Percentiles rank a stretch among this genome's conserved stretches.
These are phyloP conservation scores for Pichia sp. DNA, from an alignment of 1,139 yeast genomes.

Conservation along the genomic window DNA sequence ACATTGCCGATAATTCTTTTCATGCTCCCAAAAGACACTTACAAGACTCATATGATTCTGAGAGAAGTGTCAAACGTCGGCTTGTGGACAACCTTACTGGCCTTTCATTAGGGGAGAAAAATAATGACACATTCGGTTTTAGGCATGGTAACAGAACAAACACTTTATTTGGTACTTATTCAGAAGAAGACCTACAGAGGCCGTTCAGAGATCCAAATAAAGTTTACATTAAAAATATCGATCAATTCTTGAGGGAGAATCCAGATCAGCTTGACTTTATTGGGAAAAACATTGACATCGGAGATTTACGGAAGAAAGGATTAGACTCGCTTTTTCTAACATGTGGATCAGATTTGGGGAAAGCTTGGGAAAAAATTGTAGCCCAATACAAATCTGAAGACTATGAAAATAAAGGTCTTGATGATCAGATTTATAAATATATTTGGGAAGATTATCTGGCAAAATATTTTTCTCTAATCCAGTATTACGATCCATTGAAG, in stretches of 20 bases:
- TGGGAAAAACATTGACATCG: conserved; percentile 7
- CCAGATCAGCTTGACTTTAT: conserved; percentile 15
- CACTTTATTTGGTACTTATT: conserved; percentile 9
- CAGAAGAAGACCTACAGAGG: conserved; percentile 10
- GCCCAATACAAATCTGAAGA: conserved; percentile 8
- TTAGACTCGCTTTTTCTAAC: conserved; percentile 9
- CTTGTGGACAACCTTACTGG: conserved; percentile 5
- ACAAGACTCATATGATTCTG: conserved; percentile 2
- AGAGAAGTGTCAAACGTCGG: conserved; percentile 7
- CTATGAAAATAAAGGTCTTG: conserved; percentile 5
- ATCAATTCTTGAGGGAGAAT: conserved; percentile 20
- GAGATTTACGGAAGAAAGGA: conserved; percentile 8
- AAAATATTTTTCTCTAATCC: conserved; percentile 17
- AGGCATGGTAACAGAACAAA: background rate
- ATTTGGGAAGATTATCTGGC: conserved; percentile 17
- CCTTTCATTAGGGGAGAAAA: conserved; percentile 4
- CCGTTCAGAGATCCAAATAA: conserved; percentile 13
- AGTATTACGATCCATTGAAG: conserved; percentile 16
- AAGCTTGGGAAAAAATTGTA: conserved; percentile 11
- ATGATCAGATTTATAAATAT: conserved; percentile 11
- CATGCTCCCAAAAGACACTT: conserved; percentile 5
- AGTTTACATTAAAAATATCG: conserved; percentile 18
- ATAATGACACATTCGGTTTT: background rate
- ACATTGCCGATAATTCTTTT: too few relatives aligned
- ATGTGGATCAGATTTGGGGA: conserved; percentile 11